Base-by-base conservation (phyloP, 192 early-diverging fungal species). In the Radiomyces spectabilis region DNA sequence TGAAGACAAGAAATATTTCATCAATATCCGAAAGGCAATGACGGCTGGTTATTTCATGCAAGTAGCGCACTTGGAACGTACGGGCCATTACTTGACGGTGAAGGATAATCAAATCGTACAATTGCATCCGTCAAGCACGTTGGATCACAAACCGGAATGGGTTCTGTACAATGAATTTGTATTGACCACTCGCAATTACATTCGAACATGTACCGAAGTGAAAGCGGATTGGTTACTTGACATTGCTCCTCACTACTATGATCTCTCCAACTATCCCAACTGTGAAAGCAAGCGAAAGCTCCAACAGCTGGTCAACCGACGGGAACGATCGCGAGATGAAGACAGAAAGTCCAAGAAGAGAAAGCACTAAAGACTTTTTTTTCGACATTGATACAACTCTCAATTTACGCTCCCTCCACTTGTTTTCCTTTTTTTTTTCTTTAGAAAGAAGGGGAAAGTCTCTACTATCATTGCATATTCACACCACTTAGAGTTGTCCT, bases 141-240 rank as follows among this genome's bases (percentile, higher is more conserved):
- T 99, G 25, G 83, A 82, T 45, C 83, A 85, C 54, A 93, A 93
- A 51, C 90, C 94, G n/a, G 94, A 98, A 70, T 99, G 97, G 97
- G 93, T 98, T 1, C 69, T 97, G 31, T 99, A 98, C 76, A 96
- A 99, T 57, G 97, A 99, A 70, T 99, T 95, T 84, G 97, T 98
- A 7, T 68, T 99, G 39, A 99, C 97, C 8, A 84, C 85, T 38
- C 85, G 92, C 47, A 91, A 97, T 69, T 98, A 94, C 69, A 96
- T 99, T 59, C 89, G 97, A 29, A 98, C 93, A 0, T 85, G 85
- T 32, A 89, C 91, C 0, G 88, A 89, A 56, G 81, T 98, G 38
- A 86, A 87, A 59, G 82, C 84, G 1, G 95, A 95, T 32, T 93
- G 90, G 84, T 61, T 91, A 40, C 55, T 88, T 43, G 84, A 91